Evolutionary conservation across 179 eudicot genomes (phyloP).

Genomic region (Beta corolliflora): DNA sequence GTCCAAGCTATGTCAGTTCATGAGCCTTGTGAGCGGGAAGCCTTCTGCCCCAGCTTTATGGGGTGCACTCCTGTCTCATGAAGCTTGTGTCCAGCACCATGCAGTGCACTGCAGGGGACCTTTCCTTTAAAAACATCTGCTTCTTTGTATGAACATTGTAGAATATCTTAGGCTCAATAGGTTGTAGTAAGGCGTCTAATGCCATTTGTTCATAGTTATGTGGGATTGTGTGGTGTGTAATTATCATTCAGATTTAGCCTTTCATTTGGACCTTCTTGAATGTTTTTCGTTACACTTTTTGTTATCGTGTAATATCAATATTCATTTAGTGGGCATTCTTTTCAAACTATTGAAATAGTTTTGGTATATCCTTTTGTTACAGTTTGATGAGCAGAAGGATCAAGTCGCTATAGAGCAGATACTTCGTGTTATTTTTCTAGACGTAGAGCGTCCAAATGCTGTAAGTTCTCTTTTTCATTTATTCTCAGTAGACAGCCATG

Average conservation of each 20-base stretch:
- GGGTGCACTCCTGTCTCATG: too few species aligned
- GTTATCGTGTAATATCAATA: not conserved
- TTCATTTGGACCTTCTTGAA: not conserved
- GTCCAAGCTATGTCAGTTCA: too few species aligned
- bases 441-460: constrained; percentile 58
- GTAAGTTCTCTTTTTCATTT: constrained; percentile 41
- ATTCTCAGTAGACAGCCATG: too few species aligned
- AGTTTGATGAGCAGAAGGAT: constrained; percentile 89
- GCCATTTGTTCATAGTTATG: not conserved
- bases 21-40: too few species aligned
- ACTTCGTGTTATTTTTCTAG: constrained; percentile 70
- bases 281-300: not conserved
- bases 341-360: constrained; percentile 2
- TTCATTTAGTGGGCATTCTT: not conserved
- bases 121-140: too few species aligned
- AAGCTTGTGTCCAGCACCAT: too few species aligned
- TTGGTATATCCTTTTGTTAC: constrained; percentile 11
- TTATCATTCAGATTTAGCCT: not conserved
- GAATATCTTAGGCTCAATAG: too few species aligned
- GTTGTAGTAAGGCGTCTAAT: too few species aligned
- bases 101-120: too few species aligned
- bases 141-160: too few species aligned
- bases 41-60: too few species aligned
- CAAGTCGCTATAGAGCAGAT: constrained; percentile 79
- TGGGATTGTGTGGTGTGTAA: not conserved